Base-by-base conservation (phyloP, 2,329 filamentous ascomycete genomes). In the Ceratocystis eucalypticola region DNA sequence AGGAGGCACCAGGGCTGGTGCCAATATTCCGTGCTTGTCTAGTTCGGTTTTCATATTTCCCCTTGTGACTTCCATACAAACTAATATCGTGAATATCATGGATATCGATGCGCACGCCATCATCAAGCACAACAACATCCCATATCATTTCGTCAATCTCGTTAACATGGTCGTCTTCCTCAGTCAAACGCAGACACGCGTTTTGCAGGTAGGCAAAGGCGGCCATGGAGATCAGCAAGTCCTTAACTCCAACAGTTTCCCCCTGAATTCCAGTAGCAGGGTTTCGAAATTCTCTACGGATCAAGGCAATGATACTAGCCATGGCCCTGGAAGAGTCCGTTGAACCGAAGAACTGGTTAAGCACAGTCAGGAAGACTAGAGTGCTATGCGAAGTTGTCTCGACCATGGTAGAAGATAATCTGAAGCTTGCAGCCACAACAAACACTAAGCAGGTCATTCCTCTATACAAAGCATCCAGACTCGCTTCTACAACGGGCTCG, bases 281-380 rank as follows among this genome's bases (percentile, higher is more conserved):
- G 67, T 86, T 85, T 64, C 81, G 80, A 67, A 88, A 86, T 72
- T 88, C 85, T 67, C 84, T 79, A 37, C 83, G 80, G 61, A 88
- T 80, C 41, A 88, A 75, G 0, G 82, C 82, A 69, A 88, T 80
- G 71, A 88, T 87, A 72, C 84, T 85, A 1, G 84, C 83, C 67
- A 88, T 85, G 10, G 85, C 85, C 50, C 84, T 77, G 1, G 85
- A 87, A 1, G 84, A 86, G 72, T 88, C 85, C n/a, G 85, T 88
- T 1, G 83, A 85, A 15, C 85, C 85, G 33, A 88, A 82, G 48
- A 87, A 80, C 69, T 84, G 82, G 71, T 88, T 85, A 25, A 88
- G 75, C 0, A 82, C 80, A 2, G 80, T 80, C 7, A 88, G 75
- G 0, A 85, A 74, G 41, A 85, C 74, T 68, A 85, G 82, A 0